A percentile compares a stretch with the other conserved stretches of the same genome.
These are phyloP conservation scores for Eustoma russellianum DNA, from an alignment of 257 asterid genomes.

Conservation along the genomic window DNA sequence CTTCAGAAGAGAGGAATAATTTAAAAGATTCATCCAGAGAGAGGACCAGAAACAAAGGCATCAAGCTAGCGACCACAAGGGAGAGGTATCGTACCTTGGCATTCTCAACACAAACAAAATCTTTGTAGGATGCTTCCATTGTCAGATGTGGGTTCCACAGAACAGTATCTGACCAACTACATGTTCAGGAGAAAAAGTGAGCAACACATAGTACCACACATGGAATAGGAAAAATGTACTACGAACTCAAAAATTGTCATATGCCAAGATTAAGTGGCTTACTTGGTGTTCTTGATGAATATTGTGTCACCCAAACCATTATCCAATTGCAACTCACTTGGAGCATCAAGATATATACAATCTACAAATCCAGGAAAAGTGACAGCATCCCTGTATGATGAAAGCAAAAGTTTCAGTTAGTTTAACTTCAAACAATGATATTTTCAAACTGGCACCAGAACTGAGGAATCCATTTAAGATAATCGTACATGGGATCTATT, in stretches of 20 bases:
- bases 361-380: constrained; percentile 98
- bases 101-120: constrained; percentile 92
- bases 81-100: constrained; percentile 56
- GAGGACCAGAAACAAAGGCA: not conserved
- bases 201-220: not conserved
- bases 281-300: constrained; percentile 76
- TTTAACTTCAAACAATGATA: no score
- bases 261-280: constrained; percentile 13
- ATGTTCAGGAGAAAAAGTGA: constrained; percentile 6
- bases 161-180: constrained; percentile 94
- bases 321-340: constrained; percentile 59
- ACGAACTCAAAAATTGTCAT: not conserved
- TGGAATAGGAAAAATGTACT: constrained; percentile 3
- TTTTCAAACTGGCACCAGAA: no score
- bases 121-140: constrained; percentile 81
- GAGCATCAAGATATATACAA: constrained; percentile 87
- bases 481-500: no score
- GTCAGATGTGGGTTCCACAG: constrained; percentile 93
- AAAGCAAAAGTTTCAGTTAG: constrained; percentile 5
- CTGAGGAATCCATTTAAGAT: no score
- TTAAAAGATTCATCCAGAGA: not conserved
- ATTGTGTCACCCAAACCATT: constrained; percentile 77
- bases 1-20: not conserved
- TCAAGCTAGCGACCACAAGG: not conserved
- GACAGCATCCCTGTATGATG: constrained; percentile 53